A percentile compares a stretch with the other conserved stretches of the same genome.
Evolutionary conservation across 1,284 basidiomycete genomes (phyloP).

Genomic region (Cutaneotrichosporon mucoides): DNA sequence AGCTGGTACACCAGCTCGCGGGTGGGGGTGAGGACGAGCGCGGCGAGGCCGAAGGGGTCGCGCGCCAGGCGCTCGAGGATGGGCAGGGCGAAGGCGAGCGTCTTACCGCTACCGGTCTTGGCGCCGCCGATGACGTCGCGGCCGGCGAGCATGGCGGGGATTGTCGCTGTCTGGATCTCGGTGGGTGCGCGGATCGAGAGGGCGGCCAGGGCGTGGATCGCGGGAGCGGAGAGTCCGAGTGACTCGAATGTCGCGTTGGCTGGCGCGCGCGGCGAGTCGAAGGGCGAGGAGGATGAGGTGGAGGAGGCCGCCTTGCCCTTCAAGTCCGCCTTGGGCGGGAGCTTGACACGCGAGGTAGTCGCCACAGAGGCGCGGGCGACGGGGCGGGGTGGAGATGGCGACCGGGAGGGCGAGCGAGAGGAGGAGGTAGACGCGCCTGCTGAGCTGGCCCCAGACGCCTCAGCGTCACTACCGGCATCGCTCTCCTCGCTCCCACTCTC

Average conservation of each 20-base stretch:
- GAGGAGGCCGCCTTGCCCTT: slow-evolving; percentile 13
- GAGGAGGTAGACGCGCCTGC: neutral
- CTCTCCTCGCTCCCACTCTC: slow-evolving; percentile 13
- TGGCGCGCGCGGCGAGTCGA: slow-evolving; percentile 59
- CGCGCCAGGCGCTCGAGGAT: slow-evolving; percentile 82
- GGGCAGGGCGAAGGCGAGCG: slow-evolving; percentile 92
- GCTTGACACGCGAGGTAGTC: slow-evolving; percentile 27
- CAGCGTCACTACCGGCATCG: slow-evolving; percentile 12
- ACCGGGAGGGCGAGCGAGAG: neutral
- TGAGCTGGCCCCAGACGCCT: neutral
- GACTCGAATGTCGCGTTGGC: slow-evolving; percentile 63
- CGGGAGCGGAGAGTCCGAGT: slow-evolving; percentile 68
- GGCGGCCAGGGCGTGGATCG: slow-evolving; percentile 66
- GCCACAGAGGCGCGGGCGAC: slow-evolving; percentile 10
- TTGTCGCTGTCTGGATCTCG: slow-evolving; percentile 83
- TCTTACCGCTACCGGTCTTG: slow-evolving; percentile 97
- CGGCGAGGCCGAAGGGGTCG: slow-evolving; percentile 92
- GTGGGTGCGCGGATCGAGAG: slow-evolving; percentile 88
- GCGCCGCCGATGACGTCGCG: slow-evolving; percentile 95
- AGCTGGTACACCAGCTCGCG: slow-evolving; percentile 96
- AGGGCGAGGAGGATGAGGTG: slow-evolving; percentile 39
- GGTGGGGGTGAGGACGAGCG: slow-evolving; percentile 89
- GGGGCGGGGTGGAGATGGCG: neutral
- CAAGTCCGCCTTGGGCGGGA: slow-evolving; percentile 14
- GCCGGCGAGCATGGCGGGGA: slow-evolving; percentile 77